These are phyloP conservation scores for Aspergillus niger DNA, from an alignment of 2,329 filamentous ascomycete species.

Conservation along the genomic window DNA sequence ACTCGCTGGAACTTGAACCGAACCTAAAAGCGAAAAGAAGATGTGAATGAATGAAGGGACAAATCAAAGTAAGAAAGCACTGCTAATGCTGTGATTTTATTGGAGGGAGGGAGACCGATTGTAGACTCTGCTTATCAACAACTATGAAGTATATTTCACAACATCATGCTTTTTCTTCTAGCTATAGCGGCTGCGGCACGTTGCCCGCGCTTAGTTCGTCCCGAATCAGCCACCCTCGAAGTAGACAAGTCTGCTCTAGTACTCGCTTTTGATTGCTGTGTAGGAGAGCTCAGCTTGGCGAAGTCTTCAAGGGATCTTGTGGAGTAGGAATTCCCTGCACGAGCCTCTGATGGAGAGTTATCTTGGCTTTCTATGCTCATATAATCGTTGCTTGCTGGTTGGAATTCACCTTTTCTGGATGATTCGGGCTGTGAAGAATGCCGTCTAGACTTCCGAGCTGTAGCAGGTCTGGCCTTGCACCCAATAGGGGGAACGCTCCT, in stretches of 20 bases:
- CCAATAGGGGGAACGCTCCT: background rate
- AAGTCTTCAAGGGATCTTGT: background rate
- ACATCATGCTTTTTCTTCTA: slow-evolving; percentile 45
- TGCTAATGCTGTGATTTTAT: background rate
- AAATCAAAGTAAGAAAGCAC: background rate
- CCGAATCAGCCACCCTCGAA: slow-evolving; percentile 16
- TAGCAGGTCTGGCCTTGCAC: slow-evolving; percentile 11
- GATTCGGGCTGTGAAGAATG: slow-evolving; percentile 36
- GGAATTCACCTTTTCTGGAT: slow-evolving; percentile 7
- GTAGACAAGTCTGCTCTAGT: slow-evolving; percentile 12
- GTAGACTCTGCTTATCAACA: background rate
- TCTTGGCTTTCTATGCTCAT: background rate
- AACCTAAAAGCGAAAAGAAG: background rate
- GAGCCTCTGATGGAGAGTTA: background rate
- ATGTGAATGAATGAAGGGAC: background rate
- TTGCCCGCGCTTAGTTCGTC: slow-evolving; percentile 29
- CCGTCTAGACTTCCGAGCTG: slow-evolving; percentile 30
- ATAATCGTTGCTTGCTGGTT: slow-evolving; percentile 2
- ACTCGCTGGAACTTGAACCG: background rate
- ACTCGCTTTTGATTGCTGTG: slow-evolving; percentile 11
- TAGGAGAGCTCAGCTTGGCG: background rate
- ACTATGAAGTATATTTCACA: slow-evolving; percentile 24
- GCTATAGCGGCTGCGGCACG: slow-evolving; percentile 34
- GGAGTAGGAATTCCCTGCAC: background rate
- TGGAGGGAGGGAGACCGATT: background rate